A percentile compares a stretch with the other conserved stretches of the same genome.
Evolutionary conservation across 2,329 filamentous ascomycete genomes (phyloP).

Genomic region (Trichoderma asperellum): DNA sequence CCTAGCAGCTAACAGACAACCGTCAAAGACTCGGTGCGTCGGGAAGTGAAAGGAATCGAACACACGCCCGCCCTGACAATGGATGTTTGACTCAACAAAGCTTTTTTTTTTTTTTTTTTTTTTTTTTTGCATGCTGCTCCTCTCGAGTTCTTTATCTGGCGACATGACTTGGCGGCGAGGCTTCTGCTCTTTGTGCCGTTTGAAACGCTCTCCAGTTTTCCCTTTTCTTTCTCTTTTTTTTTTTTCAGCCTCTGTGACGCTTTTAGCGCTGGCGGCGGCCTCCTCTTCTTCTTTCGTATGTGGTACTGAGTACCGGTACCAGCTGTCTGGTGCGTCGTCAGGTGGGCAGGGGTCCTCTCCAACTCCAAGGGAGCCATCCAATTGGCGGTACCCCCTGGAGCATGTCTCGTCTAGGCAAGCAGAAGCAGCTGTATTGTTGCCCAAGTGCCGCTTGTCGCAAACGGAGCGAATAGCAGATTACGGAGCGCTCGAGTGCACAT

Average conservation of each 20-base stretch:
- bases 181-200: background rate
- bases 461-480: conserved; percentile 17
- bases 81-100: background rate
- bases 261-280: conserved; percentile 5
- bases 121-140: background rate
- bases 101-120: background rate
- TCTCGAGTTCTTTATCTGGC: background rate
- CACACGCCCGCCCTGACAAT: background rate
- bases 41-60: background rate
- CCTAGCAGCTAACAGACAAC: background rate
- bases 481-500: conserved; percentile 3
- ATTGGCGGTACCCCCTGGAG: conserved; percentile 27
- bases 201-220: conserved; percentile 13
- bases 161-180: background rate
- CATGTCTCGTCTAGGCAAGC: conserved; percentile 29
- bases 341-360: conserved; percentile 22
- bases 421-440: conserved; percentile 22
- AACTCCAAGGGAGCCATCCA: conserved; percentile 27
- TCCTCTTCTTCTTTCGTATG: background rate
- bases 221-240: background rate
- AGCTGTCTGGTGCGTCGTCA: conserved; percentile 26
- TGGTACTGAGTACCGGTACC: conserved; percentile 24
- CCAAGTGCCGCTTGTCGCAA: conserved; percentile 24
- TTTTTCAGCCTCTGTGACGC: background rate
- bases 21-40: background rate